Conservation (phyloP, 73 alveolate genomes). For the Effrenium voratum region DNA sequence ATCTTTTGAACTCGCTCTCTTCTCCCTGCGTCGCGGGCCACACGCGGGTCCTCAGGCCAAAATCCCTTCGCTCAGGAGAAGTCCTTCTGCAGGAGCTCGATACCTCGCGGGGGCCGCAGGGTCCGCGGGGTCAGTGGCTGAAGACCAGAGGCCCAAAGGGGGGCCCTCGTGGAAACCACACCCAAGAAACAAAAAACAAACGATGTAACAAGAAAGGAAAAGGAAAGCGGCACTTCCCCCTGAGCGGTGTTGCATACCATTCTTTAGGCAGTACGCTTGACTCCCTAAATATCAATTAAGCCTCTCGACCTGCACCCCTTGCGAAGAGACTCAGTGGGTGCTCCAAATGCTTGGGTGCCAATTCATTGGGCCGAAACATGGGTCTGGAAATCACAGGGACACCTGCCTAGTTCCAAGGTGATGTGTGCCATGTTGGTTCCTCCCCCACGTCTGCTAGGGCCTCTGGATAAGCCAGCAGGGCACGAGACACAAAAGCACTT, state of each 20-base stretch:
- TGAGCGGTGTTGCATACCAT: neutral
- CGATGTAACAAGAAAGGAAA: neutral
- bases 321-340: too few species aligned
- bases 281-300: neutral
- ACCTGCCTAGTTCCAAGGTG: too few species aligned
- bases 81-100: slow-evolving; percentile 14
- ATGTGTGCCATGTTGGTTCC: too few species aligned
- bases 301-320: too few species aligned
- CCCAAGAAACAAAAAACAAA: neutral
- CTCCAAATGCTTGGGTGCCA: too few species aligned
- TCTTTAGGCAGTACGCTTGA: neutral
- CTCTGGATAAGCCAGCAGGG: slow-evolving; percentile 95
- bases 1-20: neutral
- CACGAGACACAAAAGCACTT: too few species aligned
- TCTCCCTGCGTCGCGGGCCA: neutral
- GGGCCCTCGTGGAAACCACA: neutral
- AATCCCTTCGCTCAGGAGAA: neutral
- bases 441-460: too few species aligned
- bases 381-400: too few species aligned
- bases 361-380: too few species aligned
- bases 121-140: neutral
- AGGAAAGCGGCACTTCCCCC: neutral
- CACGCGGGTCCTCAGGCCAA: neutral
- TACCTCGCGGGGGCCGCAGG: slow-evolving; percentile 1
- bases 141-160: neutral